These are phyloP conservation scores for Termitomyces sp. DNA, from an alignment of 768 basidiomycete species.

Conservation along the genomic window DNA sequence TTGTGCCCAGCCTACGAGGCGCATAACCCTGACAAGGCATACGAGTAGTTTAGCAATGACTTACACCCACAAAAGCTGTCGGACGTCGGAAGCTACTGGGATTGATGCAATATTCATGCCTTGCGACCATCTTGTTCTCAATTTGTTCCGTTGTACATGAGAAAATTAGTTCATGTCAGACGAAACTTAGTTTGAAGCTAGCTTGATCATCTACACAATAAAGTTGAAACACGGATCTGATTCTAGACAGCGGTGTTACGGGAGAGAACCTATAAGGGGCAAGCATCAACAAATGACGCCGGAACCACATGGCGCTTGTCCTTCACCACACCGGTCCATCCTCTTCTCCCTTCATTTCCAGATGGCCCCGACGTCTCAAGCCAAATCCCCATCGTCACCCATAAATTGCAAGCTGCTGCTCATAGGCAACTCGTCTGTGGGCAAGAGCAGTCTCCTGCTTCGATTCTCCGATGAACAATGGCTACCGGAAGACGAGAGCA, in stretches of 20 bases:
- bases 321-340: not conserved
- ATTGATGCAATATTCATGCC: too few species aligned
- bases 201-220: too few species aligned
- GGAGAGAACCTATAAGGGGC: conserved; percentile 5
- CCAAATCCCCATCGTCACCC: conserved; percentile 31
- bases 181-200: not conserved
- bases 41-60: not conserved
- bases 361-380: conserved; percentile 30
- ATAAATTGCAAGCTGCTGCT: conserved; percentile 82
- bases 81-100: not conserved
- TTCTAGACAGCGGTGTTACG: too few species aligned
- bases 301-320: conserved; percentile 1
- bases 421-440: conserved; percentile 88
- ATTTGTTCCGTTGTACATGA: not conserved
- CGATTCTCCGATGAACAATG: conserved; percentile 98
- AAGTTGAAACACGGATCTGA: not conserved
- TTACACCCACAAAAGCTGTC: not conserved
- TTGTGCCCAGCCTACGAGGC: not conserved
- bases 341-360: not conserved
- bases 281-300: conserved; percentile 3
- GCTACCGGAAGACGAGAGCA: conserved; percentile 87
- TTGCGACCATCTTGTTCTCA: not conserved
- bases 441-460: conserved; percentile 86
- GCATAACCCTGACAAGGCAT: not conserved
- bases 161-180: not conserved